Conservation (phyloP, 768 basidiomycete species). For the Tulasnella sp. region DNA sequence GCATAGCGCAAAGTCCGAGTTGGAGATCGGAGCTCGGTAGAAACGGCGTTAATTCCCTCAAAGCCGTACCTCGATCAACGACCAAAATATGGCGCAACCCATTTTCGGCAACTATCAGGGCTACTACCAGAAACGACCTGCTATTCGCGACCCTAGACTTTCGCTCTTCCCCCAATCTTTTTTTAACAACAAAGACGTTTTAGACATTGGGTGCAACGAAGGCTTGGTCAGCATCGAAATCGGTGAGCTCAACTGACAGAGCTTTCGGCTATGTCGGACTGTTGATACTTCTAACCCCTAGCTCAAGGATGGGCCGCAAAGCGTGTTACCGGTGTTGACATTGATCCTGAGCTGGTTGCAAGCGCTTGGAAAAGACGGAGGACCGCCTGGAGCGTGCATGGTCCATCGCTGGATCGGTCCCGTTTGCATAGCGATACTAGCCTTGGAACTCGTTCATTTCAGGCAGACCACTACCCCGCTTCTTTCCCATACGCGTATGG, state of each 20-base stretch:
- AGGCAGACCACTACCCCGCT: background rate
- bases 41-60: background rate
- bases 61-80: background rate
- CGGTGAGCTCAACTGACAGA: slow-evolving; percentile 51
- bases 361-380: slow-evolving; percentile 74
- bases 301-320: slow-evolving; percentile 66
- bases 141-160: slow-evolving; percentile 64
- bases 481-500: background rate
- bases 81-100: slow-evolving; percentile 41
- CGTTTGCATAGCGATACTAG: background rate
- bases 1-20: background rate
- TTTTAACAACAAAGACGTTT: slow-evolving; percentile 60
- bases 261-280: background rate
- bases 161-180: slow-evolving; percentile 58
- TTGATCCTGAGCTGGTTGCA: slow-evolving; percentile 74
- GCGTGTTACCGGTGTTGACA: slow-evolving; percentile 82
- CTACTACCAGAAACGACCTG: slow-evolving; percentile 70
- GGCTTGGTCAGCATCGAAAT: slow-evolving; percentile 85
- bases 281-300: slow-evolving; percentile 40
- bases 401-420: background rate
- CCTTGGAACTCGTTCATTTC: background rate
- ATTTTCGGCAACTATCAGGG: slow-evolving; percentile 76
- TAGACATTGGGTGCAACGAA: slow-evolving; percentile 88
- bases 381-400: slow-evolving; percentile 70
- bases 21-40: background rate